These are phyloP conservation scores for Lophiotrema nucula DNA, from an alignment of 495 filamentous ascomycete genomes.

Conservation along the genomic window DNA sequence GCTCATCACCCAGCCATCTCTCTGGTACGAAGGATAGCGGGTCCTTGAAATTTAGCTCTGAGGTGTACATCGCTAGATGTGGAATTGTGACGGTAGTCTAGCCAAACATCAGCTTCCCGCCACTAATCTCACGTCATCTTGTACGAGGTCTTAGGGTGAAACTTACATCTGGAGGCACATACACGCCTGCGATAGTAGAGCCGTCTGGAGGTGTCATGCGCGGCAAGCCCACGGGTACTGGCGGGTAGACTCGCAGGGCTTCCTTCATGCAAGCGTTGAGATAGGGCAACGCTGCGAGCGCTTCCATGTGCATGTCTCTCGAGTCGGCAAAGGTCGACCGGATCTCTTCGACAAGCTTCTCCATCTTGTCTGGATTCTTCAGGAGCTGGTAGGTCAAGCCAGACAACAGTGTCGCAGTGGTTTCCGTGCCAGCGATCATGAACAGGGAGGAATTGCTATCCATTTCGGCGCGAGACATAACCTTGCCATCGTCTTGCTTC, in stretches of 20 bases:
- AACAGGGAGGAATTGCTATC: slow-evolving; percentile 45
- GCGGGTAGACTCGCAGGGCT: slow-evolving; percentile 35
- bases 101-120: not conserved
- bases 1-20: slow-evolving; percentile 33
- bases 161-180: slow-evolving; percentile 40
- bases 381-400: slow-evolving; percentile 55
- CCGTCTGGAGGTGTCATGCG: slow-evolving; percentile 32
- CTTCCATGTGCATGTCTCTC: slow-evolving; percentile 50
- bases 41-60: slow-evolving; percentile 40
- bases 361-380: slow-evolving; percentile 43
- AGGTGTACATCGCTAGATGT: slow-evolving; percentile 42
- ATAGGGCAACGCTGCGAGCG: slow-evolving; percentile 37
- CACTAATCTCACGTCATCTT: not conserved
- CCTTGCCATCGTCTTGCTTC: slow-evolving; percentile 35
- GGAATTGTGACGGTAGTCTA: slow-evolving; percentile 45
- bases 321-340: slow-evolving; percentile 42
- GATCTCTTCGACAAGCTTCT: slow-evolving; percentile 47
- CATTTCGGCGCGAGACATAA: slow-evolving; percentile 43
- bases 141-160: not conserved
- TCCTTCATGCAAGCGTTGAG: slow-evolving; percentile 37
- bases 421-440: slow-evolving; percentile 58
- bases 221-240: slow-evolving; percentile 27
- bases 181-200: slow-evolving; percentile 29
- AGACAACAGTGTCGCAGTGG: slow-evolving; percentile 50
- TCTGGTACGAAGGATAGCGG: slow-evolving; percentile 36